phyloP scores from a whole-genome alignment of 202 grass and related monocot genomes.

The Musa balbisiana region DNA sequence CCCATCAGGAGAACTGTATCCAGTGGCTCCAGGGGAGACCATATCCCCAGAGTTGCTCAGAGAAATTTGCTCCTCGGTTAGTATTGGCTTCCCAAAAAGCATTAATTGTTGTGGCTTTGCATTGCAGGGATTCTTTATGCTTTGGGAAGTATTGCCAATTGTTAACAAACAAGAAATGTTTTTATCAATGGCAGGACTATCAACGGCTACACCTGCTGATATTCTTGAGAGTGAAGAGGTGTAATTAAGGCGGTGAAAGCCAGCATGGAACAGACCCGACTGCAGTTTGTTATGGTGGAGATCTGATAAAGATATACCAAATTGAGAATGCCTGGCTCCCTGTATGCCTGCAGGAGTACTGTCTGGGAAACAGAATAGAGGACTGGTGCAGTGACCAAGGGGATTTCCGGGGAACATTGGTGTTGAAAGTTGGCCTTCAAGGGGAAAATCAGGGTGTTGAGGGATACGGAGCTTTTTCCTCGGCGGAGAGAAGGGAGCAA shows the following conservation, averaged over 20 bases:
- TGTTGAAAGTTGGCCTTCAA: conserved; percentile 44
- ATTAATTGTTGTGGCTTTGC: conserved; percentile 50
- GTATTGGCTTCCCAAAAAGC: conserved; percentile 83
- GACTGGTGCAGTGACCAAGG: conserved; percentile 36
- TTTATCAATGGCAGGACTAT: conserved; percentile 40
- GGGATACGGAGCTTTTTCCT: conserved; percentile 74
- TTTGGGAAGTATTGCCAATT: conserved; percentile 51
- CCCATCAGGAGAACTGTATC: conserved; percentile 37
- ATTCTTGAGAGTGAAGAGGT: conserved; percentile 33
- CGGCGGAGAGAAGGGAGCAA: conserved; percentile 76
- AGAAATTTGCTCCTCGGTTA: conserved; percentile 83
- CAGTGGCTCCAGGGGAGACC: conserved; percentile 5
- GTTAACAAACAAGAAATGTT: conserved; percentile 74
- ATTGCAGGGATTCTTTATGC: conserved; percentile 44
- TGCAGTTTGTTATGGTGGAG: conserved; percentile 74
- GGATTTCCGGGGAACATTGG: conserved; percentile 57
- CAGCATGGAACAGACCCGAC: conserved; percentile 42
- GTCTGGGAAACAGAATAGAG: conserved; percentile 63
- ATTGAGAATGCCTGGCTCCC: conserved; percentile 99
- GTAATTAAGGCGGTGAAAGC: conserved; percentile 43
- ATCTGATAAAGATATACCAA: conserved; percentile 85
- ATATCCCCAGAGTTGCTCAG: conserved; percentile 29
- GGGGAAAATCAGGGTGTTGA: conserved; percentile 49
- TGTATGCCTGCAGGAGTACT: conserved; percentile 94
- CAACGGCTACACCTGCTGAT: conserved; percentile 45